Evolutionary conservation across 202 grass and related monocot genomes (phyloP).

Genomic region (Elaeis oleifera): DNA sequence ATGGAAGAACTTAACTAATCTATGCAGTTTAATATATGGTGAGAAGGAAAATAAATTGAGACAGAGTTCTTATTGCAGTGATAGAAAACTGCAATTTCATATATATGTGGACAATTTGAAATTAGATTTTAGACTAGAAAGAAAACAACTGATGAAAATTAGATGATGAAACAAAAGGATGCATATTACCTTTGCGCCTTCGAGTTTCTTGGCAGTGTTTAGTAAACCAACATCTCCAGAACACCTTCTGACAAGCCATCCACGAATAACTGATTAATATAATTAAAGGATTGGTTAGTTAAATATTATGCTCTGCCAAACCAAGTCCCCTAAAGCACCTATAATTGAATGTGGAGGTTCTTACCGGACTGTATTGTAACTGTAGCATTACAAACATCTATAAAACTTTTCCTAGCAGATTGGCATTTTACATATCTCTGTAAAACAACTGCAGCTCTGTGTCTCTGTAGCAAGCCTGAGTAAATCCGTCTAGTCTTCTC

Average conservation of each 20-base stretch:
- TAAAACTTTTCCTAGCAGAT: constrained; percentile 56
- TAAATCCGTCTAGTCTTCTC: constrained; percentile 57
- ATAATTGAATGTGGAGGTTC: constrained; percentile 9
- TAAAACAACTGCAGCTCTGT: constrained; percentile 51
- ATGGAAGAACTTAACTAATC: no score
- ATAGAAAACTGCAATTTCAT: no score
- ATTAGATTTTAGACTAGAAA: not conserved
- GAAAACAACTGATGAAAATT: no score
- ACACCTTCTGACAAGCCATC: constrained; percentile 68
- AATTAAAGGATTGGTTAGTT: constrained; percentile 6
- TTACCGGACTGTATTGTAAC: constrained; percentile 78
- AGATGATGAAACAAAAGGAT: no score
- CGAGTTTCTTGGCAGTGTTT: constrained; percentile 46
- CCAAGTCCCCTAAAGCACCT: constrained; percentile 16
- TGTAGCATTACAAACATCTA: constrained; percentile 51
- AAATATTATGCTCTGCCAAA: not conserved
- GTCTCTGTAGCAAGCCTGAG: constrained; percentile 44
- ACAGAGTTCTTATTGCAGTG: no score
- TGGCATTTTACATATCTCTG: constrained; percentile 66
- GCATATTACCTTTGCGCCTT: constrained; percentile 51
- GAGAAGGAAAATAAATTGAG: not conserved
- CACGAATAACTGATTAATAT: constrained; percentile 60
- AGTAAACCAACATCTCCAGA: constrained; percentile 52
- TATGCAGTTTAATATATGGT: no score
- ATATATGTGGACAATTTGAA: not conserved